Percentiles rank a stretch among this genome's conserved stretches.
Conservation (phyloP, 306 rosid species). For the Sesbania bispinosa region DNA sequence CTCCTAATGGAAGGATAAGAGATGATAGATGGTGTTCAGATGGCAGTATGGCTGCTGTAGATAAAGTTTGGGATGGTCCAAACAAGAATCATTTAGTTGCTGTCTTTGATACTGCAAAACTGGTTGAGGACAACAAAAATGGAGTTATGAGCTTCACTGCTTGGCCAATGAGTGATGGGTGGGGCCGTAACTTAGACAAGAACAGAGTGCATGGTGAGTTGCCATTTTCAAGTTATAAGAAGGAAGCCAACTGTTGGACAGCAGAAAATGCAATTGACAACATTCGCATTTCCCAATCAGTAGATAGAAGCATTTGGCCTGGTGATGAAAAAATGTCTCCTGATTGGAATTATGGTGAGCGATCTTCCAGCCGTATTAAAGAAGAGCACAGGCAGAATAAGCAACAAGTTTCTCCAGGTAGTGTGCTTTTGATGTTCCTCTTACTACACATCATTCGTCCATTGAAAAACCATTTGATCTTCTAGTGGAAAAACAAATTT, state of each 20-base stretch:
- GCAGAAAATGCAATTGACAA: conserved; percentile 39
- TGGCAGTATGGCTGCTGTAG: conserved; percentile 41
- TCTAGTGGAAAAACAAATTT: conserved; percentile 25
- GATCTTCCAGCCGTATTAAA: conserved; percentile 44
- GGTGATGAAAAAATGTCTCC: conserved; percentile 89
- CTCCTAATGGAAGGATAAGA: conserved; percentile 56
- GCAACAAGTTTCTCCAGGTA: conserved; percentile 49
- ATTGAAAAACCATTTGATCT: conserved; percentile 30
- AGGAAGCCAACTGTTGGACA: conserved; percentile 46
- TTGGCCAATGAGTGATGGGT: conserved; percentile 51
- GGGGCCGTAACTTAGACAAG: conserved; percentile 45
- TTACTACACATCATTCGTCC: conserved; percentile 33
- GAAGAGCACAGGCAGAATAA: conserved; percentile 37
- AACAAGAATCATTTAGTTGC: conserved; percentile 41
- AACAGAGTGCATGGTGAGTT: conserved; percentile 39
- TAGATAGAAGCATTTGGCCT: conserved; percentile 64
- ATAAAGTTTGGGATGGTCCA: conserved; percentile 45
- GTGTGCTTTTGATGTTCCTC: conserved; percentile 36
- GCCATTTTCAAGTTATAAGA: conserved; percentile 44
- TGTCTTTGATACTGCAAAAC: conserved; percentile 35
- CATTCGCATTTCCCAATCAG: conserved; percentile 37
- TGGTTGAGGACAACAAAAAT: conserved; percentile 39
- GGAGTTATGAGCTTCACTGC: conserved; percentile 36
- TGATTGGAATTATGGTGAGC: conserved; percentile 65
- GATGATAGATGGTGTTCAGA: conserved; percentile 49